Evolutionary conservation across 148 eudicot genomes (phyloP), one percentile per base, ranked within the genome.

Genomic region (Mesembryanthemum crystallinum): DNA sequence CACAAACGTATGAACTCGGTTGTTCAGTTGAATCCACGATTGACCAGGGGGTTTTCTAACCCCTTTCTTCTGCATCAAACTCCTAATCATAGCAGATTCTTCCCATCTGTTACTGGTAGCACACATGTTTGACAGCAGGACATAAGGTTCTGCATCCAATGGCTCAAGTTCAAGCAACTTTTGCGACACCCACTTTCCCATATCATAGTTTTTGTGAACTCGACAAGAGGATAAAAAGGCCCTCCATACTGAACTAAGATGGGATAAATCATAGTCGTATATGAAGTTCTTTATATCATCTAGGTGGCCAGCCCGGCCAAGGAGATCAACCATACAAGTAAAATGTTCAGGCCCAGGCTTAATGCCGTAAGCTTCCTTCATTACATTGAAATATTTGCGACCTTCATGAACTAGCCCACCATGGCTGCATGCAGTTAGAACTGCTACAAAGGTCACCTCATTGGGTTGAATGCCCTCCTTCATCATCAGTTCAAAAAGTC

Each of bases 311-410:
- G 94, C 92, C 45, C 91, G 88, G 23, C 97, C 98, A 77, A 89
- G 83, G 59, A 94, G 88, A 88, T 94, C 97, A 28, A 94, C 88
- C 89, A 91, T 90, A 77, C 92, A 91, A 75, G 91, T 81, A 43
- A 82, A 94, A 75, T 91, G 98, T 74, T 91, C 94, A 43, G 84
- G 77, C 52, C 73, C 83, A 67, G 97, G 92, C 64, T 74, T 67
- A 60, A 94, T 86, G 24, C 61, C 33, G 67, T 85, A 91, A 57
- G 66, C 86, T 69, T 86, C 91, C 74, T 73, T 91, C 98, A 91
- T 94, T 75, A 83, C 25, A 42, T 64, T 80, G 79, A 91, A 90
- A 72, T 83, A 86, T 47, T 79, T 69, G 73, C 85, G 86, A 42
- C 98, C 97, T 81, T 91, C 95, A 66, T 87, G 70, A 47, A 87